Evolutionary conservation across 1,284 basidiomycete species (phyloP).

Genomic region (Phylloboletellus chloephorus): DNA sequence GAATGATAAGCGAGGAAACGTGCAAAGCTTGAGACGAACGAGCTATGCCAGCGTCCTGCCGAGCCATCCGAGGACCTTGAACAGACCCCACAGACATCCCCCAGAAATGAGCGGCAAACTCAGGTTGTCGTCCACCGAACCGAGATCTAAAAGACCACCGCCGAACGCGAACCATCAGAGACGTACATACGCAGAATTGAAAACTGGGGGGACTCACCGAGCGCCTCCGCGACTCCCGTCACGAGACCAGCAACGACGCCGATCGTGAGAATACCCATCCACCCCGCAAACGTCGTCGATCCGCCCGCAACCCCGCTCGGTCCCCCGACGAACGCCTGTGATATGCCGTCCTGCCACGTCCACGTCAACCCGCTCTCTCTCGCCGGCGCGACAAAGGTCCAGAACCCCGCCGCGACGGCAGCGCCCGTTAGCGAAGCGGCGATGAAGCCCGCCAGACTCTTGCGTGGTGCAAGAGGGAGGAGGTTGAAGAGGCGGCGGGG

Average conservation of each 20-base stretch:
- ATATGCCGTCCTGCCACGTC: conserved; percentile 47
- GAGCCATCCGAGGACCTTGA: conserved; percentile 41
- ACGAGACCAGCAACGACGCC: conserved; percentile 67
- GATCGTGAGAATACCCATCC: conserved; percentile 53
- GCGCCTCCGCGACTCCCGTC: conserved; percentile 79
- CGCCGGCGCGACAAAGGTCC: conserved; percentile 56
- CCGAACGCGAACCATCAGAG: conserved; percentile 8
- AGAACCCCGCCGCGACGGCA: conserved; percentile 72
- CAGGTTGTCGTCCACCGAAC: conserved; percentile 87
- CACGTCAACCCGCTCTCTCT: conserved; percentile 45
- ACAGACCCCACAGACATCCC: conserved; percentile 70
- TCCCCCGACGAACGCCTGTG: conserved; percentile 18
- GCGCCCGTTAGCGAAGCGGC: conserved; percentile 81
- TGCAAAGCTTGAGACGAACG: too few relatives aligned
- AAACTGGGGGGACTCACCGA: conserved; percentile 71
- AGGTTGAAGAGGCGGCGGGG: conserved; percentile 52
- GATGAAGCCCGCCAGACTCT: conserved; percentile 84
- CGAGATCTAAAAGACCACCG: conserved; percentile 68
- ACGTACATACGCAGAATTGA: conserved; percentile 7
- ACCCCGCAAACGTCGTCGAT: conserved; percentile 35
- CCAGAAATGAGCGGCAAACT: conserved; percentile 90
- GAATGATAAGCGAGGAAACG: too few relatives aligned
- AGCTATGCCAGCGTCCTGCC: conserved; percentile 18
- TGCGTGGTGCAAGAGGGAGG: conserved; percentile 77
- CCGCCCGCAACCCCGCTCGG: not conserved